These are phyloP conservation scores for Blastocystis sp. DNA, from an alignment of 352 stramenopile genomes.

Conservation along the genomic window DNA sequence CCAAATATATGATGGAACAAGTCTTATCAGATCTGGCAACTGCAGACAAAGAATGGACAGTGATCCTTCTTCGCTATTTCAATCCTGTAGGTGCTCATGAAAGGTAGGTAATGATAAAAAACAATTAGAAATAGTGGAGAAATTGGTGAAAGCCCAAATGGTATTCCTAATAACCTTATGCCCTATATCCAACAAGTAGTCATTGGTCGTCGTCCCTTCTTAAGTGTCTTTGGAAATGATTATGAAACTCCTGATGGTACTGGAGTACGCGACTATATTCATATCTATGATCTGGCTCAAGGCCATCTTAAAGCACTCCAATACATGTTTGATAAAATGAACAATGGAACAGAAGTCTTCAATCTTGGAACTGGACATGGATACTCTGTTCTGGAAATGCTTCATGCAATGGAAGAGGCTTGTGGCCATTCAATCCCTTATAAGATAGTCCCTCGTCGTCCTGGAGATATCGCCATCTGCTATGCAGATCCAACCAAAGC, in stretches of 20 bases:
- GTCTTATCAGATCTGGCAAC: slow-evolving; percentile 73
- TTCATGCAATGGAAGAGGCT: slow-evolving; percentile 77
- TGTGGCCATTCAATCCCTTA: slow-evolving; percentile 70
- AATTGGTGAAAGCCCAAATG: slow-evolving; percentile 80
- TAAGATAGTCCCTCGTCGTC: slow-evolving; percentile 67
- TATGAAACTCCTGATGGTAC: slow-evolving; percentile 80
- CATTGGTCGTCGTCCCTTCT: slow-evolving; percentile 72
- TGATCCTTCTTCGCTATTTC: slow-evolving; percentile 80
- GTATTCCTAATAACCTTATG: slow-evolving; percentile 83
- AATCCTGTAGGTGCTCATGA: slow-evolving; percentile 80
- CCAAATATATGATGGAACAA: slow-evolving; percentile 84
- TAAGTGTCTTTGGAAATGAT: slow-evolving; percentile 81
- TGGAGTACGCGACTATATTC: slow-evolving; percentile 82
- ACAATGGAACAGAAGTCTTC: slow-evolving; percentile 69
- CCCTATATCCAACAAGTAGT: slow-evolving; percentile 79
- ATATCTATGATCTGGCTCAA: slow-evolving; percentile 79
- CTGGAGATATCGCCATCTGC: slow-evolving; percentile 75
- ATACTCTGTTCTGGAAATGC: slow-evolving; percentile 76
- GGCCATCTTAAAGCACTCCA: slow-evolving; percentile 75
- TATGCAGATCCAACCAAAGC: slow-evolving; percentile 73
- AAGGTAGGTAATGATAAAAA: slow-evolving; percentile 65
- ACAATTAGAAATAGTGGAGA: background rate
- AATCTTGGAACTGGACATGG: slow-evolving; percentile 78
- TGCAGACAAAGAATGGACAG: slow-evolving; percentile 68
- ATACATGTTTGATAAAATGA: slow-evolving; percentile 66